Conservation (phyloP, 73 alveolate species). For the Uronychia setigera region DNA sequence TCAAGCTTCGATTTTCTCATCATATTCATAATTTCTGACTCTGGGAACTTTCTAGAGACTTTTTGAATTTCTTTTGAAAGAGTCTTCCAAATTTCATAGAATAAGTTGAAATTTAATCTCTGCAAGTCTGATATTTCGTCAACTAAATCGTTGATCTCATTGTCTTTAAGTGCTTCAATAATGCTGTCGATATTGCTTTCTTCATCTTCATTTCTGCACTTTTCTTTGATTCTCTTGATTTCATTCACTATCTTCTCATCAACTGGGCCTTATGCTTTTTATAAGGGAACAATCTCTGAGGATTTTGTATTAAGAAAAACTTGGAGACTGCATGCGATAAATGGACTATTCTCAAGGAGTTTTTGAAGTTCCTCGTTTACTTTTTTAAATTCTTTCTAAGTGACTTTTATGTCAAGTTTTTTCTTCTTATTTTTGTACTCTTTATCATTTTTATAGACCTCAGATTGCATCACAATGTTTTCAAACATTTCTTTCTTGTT, state of each 20-base stretch:
- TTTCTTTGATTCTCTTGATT: neutral
- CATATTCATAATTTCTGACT: neutral
- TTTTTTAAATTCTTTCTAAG: too few species aligned
- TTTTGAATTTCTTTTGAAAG: neutral
- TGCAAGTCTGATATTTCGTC: neutral
- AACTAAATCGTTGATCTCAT: neutral
- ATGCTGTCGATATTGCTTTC: neutral
- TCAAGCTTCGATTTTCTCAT: neutral
- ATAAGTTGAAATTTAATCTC: too few species aligned
- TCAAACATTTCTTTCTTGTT: too few species aligned
- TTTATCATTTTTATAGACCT: neutral
- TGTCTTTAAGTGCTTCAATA: neutral
- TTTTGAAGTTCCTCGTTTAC: neutral
- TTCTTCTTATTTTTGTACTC: neutral
- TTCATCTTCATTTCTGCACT: neutral
- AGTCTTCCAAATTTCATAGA: neutral
- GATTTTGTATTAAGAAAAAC: neutral
- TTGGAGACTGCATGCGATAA: neutral
- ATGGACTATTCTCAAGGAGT: neutral
- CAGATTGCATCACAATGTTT: neutral
- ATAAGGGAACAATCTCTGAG: neutral
- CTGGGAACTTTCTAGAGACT: neutral
- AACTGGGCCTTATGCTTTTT: neutral
- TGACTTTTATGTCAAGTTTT: neutral
- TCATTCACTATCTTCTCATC: neutral